A percentile compares a stretch with the other conserved stretches of the same genome.
Evolutionary conservation across 805 yeast species (phyloP).

Genomic region (Ogataea zsoltii): DNA sequence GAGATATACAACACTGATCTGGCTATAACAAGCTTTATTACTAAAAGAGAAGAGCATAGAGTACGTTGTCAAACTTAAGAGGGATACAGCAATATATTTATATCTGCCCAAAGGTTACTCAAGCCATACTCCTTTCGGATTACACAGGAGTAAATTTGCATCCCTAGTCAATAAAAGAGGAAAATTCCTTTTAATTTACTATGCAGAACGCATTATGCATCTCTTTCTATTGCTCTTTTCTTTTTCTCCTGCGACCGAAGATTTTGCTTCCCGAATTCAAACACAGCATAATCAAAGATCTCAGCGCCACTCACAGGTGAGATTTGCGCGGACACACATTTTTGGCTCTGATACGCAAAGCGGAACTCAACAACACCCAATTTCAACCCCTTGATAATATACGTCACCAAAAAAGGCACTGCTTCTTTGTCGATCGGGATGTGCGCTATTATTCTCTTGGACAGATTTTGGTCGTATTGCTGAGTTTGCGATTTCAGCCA

Average conservation of each 20-base stretch:
- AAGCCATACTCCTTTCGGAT: not conserved
- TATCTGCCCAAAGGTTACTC: not conserved
- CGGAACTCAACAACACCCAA: not conserved
- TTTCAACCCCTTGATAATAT: not conserved
- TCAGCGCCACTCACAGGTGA: not conserved
- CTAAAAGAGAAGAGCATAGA: not conserved
- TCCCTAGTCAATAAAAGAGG: not conserved
- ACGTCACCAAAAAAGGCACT: not conserved
- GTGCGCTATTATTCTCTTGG: not conserved
- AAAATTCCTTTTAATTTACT: not conserved
- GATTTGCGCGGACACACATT: not conserved
- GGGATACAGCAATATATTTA: slow-evolving; percentile 2
- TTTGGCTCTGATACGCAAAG: not conserved
- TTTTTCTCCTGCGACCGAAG: not conserved
- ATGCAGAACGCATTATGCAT: not conserved
- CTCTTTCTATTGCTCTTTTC: not conserved
- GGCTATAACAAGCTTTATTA: not conserved
- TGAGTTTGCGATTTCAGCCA: too few relatives aligned
- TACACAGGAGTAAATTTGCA: slow-evolving; percentile 1
- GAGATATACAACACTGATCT: slow-evolving; percentile 11
- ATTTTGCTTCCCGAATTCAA: not conserved
- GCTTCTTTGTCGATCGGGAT: not conserved
- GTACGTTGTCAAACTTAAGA: not conserved
- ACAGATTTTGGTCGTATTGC: too few relatives aligned
- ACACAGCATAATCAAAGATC: not conserved